These are phyloP conservation scores for Syzygium malaccense DNA, from an alignment of 441 rosid species.

Conservation along the genomic window DNA sequence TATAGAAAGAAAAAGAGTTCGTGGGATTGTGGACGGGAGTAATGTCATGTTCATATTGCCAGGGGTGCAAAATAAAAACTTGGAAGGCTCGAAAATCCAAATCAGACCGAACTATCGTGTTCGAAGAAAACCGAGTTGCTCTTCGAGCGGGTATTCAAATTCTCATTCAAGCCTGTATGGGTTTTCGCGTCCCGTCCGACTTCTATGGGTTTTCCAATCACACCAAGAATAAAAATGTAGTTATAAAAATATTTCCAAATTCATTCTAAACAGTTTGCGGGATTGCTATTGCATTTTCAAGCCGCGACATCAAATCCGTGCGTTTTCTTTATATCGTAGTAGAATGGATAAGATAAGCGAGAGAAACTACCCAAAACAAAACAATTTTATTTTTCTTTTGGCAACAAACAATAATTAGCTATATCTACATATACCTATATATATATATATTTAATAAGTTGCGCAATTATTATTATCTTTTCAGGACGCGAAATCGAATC, in stretches of 20 bases:
- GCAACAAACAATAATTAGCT: background rate
- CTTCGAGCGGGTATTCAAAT: background rate
- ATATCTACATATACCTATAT: no score
- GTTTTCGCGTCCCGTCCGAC: fast-evolving
- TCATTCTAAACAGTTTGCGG: background rate
- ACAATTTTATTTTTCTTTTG: background rate
- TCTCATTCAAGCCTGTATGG: background rate
- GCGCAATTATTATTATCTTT: background rate
- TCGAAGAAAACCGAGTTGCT: background rate
- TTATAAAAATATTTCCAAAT: fast-evolving
- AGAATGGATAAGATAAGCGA: background rate
- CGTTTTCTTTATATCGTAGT: fast-evolving
- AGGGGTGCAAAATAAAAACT: no score
- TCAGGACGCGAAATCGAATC: background rate
- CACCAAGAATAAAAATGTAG: background rate
- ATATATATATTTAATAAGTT: background rate
- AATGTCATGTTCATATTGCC: no score
- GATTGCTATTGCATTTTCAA: background rate
- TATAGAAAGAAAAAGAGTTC: no score
- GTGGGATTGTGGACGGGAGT: no score
- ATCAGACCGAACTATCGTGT: fast-evolving
- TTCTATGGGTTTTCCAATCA: background rate
- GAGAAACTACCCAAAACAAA: background rate
- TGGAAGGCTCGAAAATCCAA: no score
- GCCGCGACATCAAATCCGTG: fast-evolving